Evolutionary conservation across 108 stramenopile species (phyloP).

Genomic region (Nitzschia putrida): DNA sequence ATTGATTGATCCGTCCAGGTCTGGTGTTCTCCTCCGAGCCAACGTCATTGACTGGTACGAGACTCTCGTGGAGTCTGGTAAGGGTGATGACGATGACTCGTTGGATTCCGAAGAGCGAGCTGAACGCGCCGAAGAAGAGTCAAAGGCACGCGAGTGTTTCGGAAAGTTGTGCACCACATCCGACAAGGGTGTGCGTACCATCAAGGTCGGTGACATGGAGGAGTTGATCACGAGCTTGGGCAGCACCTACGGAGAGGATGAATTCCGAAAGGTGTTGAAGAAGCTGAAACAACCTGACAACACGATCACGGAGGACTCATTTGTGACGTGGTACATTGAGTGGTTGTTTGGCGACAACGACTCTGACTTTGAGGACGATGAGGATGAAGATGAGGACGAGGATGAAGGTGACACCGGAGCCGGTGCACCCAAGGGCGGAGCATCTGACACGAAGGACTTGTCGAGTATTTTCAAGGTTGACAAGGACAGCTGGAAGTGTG

Average conservation of each 20-base stretch:
- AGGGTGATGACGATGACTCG: constrained; percentile 46
- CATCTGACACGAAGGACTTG: constrained; percentile 13
- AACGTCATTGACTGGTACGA: constrained; percentile 75
- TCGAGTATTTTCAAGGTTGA: constrained; percentile 35
- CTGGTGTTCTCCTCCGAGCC: constrained; percentile 41
- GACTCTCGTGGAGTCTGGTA: constrained; percentile 37
- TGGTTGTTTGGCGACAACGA: constrained; percentile 84
- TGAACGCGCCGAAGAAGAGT: constrained; percentile 62
- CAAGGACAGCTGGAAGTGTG: constrained; percentile 81
- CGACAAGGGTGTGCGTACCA: constrained; percentile 22
- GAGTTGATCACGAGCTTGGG: constrained; percentile 73
- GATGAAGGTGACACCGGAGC: background rate
- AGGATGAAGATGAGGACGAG: constrained; percentile 30
- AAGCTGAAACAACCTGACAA: constrained; percentile 41
- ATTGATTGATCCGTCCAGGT: constrained; percentile 46
- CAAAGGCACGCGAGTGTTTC: constrained; percentile 54
- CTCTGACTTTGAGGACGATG: constrained; percentile 36
- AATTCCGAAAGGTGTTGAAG: constrained; percentile 55
- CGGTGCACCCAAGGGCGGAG: constrained; percentile 13
- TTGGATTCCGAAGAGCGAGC: constrained; percentile 39
- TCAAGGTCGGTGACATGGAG: constrained; percentile 54
- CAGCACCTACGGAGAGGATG: constrained; percentile 82
- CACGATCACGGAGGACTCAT: constrained; percentile 46
- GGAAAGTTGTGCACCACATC: constrained; percentile 5
- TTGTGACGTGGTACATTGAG: constrained; percentile 75